Conservation (phyloP, 495 filamentous ascomycete genomes). For the Aspergillus olivimuriae region DNA sequence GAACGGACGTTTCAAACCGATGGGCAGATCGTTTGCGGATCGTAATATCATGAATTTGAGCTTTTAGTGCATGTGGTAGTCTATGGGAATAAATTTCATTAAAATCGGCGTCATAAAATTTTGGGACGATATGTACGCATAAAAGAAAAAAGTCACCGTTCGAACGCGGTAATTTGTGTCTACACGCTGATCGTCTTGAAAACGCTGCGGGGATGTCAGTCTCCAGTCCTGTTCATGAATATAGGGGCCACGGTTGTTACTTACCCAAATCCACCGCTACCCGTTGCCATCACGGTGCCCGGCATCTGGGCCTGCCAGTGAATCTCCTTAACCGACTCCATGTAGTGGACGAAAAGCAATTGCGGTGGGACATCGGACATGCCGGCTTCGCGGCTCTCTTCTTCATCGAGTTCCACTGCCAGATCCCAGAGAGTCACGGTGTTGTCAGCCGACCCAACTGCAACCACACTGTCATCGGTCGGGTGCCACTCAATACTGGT, state of each 20-base stretch:
- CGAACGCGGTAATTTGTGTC: slow-evolving; percentile 2
- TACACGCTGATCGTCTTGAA: slow-evolving; percentile 55
- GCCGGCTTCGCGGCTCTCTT: slow-evolving; percentile 85
- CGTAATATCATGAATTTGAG: too few species aligned
- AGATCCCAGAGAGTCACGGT: slow-evolving; percentile 96
- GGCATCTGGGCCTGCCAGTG: slow-evolving; percentile 98
- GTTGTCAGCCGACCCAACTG: slow-evolving; percentile 87
- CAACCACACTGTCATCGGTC: slow-evolving; percentile 88
- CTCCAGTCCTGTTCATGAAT: background rate
- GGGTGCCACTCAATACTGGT: slow-evolving; percentile 98
- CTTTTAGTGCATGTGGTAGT: too few species aligned
- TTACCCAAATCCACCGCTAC: slow-evolving; percentile 74
- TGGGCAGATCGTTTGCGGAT: too few species aligned
- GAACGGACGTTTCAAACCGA: too few species aligned
- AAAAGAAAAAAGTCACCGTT: too few species aligned
- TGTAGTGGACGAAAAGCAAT: slow-evolving; percentile 92
- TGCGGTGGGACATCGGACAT: slow-evolving; percentile 89
- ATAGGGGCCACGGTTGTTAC: slow-evolving; percentile 12
- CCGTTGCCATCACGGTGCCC: slow-evolving; percentile 84
- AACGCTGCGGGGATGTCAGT: slow-evolving; percentile 30
- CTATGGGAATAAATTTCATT: too few species aligned
- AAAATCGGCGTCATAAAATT: too few species aligned
- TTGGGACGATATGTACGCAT: too few species aligned
- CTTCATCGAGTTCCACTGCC: slow-evolving; percentile 91
- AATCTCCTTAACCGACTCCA: slow-evolving; percentile 85